Conservation (phyloP, 2,329 filamentous ascomycete genomes). For the Botrytis hyacinthi region DNA sequence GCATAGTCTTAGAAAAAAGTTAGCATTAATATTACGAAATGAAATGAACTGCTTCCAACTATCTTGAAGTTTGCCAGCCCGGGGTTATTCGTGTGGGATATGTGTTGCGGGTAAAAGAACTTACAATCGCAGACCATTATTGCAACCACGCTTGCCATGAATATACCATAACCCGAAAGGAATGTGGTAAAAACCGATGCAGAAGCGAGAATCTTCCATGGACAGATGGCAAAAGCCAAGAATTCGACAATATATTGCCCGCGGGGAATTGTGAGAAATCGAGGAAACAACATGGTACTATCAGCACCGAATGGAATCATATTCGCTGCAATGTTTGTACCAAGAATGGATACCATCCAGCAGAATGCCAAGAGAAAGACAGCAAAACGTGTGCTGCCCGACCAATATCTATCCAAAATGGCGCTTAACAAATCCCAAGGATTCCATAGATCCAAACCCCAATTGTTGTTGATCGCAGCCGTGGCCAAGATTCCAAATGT, state of each 20-base stretch:
- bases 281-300: conserved; percentile 51
- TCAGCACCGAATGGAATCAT: conserved; percentile 54
- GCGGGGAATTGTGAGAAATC: conserved; percentile 55
- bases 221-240: conserved; percentile 54
- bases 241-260: conserved; percentile 54
- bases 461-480: conserved; percentile 37
- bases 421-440: conserved; percentile 49
- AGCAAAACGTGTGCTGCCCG: conserved; percentile 44
- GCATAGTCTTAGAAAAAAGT: conserved; percentile 41
- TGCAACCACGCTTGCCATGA: conserved; percentile 50
- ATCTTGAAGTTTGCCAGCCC: not conserved
- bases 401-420: conserved; percentile 34
- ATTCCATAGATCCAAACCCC: conserved; percentile 42
- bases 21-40: not conserved
- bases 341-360: conserved; percentile 54
- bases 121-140: conserved; percentile 34
- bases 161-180: conserved; percentile 62
- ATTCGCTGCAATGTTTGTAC: conserved; percentile 58
- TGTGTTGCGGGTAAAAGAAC: conserved; percentile 10
- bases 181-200: conserved; percentile 60
- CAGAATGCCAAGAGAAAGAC: conserved; percentile 47
- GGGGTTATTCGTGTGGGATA: not conserved
- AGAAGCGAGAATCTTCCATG: conserved; percentile 62
- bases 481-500: conserved; percentile 37
- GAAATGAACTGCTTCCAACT: not conserved